A percentile compares a stretch with the other conserved stretches of the same genome.
phyloP scores from a whole-genome alignment of 192 early-diverging fungal genomes.

The Coemansia nantahalensis region DNA sequence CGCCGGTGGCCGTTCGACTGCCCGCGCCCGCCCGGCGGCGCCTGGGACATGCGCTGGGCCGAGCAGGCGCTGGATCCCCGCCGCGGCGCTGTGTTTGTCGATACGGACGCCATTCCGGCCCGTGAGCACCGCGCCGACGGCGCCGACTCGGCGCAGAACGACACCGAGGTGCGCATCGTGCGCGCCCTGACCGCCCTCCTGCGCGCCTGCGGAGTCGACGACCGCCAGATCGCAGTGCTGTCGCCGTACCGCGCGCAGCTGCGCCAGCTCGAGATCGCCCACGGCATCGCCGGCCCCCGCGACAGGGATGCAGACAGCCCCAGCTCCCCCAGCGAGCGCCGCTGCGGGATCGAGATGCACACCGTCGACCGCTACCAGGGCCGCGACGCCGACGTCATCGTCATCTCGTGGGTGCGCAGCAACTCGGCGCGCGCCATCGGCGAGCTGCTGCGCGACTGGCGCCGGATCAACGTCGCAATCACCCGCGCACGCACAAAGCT shows the following conservation, averaged over 20 bases:
- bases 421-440: slow-evolving; percentile 73
- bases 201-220: slow-evolving; percentile 62
- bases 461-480: slow-evolving; percentile 91
- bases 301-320: neutral
- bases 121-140: slow-evolving; percentile 56
- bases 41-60: slow-evolving; percentile 60
- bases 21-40: slow-evolving; percentile 3
- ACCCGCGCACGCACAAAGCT: slow-evolving; percentile 88
- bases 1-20: slow-evolving; percentile 8
- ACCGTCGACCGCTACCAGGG: slow-evolving; percentile 96
- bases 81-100: slow-evolving; percentile 70
- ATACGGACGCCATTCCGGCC: slow-evolving; percentile 72
- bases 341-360: slow-evolving; percentile 63
- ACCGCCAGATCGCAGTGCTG: slow-evolving; percentile 73
- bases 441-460: slow-evolving; percentile 86
- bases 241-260: slow-evolving; percentile 81
- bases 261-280: slow-evolving; percentile 46
- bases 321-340: too few relatives aligned
- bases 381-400: slow-evolving; percentile 86
- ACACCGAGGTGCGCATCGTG: slow-evolving; percentile 65
- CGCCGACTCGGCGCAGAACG: slow-evolving; percentile 65
- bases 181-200: slow-evolving; percentile 57
- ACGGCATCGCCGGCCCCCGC: slow-evolving; percentile 13
- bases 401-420: slow-evolving; percentile 86
- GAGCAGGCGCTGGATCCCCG: slow-evolving; percentile 60